phyloP scores from a whole-genome alignment of 257 asterid species.

The Nicotiana tomentosiformis region DNA sequence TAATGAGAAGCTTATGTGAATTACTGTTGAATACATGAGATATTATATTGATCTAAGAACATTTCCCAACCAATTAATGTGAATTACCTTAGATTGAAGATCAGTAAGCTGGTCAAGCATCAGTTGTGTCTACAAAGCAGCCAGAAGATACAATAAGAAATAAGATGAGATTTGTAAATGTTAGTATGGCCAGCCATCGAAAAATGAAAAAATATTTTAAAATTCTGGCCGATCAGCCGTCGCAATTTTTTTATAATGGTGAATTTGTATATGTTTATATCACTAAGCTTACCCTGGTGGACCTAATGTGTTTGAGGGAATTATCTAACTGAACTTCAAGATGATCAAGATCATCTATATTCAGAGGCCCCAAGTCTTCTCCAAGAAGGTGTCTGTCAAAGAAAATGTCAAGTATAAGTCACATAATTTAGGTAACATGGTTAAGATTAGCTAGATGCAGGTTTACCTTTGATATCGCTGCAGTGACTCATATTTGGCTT shows the following conservation, averaged over 20 bases:
- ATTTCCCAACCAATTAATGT: background rate
- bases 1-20: background rate
- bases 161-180: no score
- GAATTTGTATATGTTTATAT: background rate
- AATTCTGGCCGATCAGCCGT: no score
- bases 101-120: slow-evolving; percentile 93
- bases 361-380: slow-evolving; percentile 87
- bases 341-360: slow-evolving; percentile 76
- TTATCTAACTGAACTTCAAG: slow-evolving; percentile 78
- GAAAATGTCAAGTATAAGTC: background rate
- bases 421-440: background rate
- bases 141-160: background rate
- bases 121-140: slow-evolving; percentile 58
- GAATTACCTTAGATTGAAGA: slow-evolving; percentile 78
- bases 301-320: slow-evolving; percentile 83
- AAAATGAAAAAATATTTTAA: no score
- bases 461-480: slow-evolving; percentile 82
- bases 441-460: background rate
- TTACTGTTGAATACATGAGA: background rate
- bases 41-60: background rate
- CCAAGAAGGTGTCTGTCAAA: slow-evolving; percentile 86
- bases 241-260: background rate
- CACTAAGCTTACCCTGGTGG: slow-evolving; percentile 66
- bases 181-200: no score
- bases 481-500: slow-evolving; percentile 73